Conservation (phyloP, 495 filamentous ascomycete genomes). For the Lasiosphaeriaceae sp. region DNA sequence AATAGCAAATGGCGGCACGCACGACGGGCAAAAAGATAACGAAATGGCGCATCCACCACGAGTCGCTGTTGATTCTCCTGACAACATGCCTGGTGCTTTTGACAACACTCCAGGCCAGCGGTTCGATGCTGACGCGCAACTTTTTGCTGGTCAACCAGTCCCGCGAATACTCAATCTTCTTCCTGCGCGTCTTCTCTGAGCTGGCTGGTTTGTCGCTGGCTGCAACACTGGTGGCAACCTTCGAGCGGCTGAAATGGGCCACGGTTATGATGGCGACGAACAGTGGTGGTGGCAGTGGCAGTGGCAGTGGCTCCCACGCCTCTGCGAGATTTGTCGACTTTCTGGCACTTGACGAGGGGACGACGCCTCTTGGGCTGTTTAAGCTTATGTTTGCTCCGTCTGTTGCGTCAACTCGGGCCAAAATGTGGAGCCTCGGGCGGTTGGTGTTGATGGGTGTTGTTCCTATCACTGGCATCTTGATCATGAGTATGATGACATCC, state of each 20-base stretch:
- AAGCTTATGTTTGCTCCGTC: background rate
- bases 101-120: background rate
- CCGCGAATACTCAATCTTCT: slow-evolving; percentile 5
- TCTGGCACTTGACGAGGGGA: slow-evolving; percentile 5
- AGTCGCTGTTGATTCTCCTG: background rate
- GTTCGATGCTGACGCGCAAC: background rate
- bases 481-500: slow-evolving; percentile 4
- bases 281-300: background rate
- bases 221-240: slow-evolving; percentile 1
- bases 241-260: slow-evolving; percentile 9
- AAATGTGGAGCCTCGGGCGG: slow-evolving; percentile 1
- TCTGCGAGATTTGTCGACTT: slow-evolving; percentile 1
- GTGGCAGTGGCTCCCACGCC: background rate
- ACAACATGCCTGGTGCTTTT: background rate
- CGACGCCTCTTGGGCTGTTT: background rate
- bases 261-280: background rate
- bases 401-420: background rate
- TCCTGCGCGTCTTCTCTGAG: slow-evolving; percentile 10
- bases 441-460: background rate
- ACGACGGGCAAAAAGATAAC: background rate
- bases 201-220: slow-evolving; percentile 8
- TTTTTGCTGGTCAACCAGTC: slow-evolving; percentile 7
- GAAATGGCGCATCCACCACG: background rate
- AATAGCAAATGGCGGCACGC: background rate
- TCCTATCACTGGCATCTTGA: slow-evolving; percentile 4